phyloP scores from a whole-genome alignment of 192 early-diverging fungal genomes.

The Dispira parvispora region DNA sequence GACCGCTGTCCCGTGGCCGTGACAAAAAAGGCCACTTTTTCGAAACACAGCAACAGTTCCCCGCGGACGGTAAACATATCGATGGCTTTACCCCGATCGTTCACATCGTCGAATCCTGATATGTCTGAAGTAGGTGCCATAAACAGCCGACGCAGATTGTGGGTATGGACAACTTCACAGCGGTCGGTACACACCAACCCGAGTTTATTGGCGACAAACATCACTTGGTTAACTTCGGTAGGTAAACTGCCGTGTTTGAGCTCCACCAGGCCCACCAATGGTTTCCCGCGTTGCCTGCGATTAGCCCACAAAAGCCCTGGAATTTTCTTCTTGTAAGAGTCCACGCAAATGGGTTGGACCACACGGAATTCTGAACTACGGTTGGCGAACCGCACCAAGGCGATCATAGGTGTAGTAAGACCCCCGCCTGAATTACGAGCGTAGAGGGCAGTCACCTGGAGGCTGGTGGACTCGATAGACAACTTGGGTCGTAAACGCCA shows the following conservation, averaged over 20 bases:
- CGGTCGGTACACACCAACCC: background rate
- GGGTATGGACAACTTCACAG: background rate
- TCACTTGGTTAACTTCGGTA: background rate
- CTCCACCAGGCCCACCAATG: background rate
- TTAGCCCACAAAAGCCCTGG: background rate
- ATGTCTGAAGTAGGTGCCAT: background rate
- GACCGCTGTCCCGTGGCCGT: background rate
- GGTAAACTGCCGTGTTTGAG: background rate
- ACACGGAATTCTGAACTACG: background rate
- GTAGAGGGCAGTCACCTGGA: background rate
- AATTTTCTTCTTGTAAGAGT: background rate
- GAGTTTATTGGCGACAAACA: background rate
- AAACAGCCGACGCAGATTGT: background rate
- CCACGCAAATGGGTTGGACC: background rate
- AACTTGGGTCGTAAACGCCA: background rate
- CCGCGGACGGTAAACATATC: background rate
- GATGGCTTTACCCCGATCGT: background rate
- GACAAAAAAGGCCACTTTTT: background rate
- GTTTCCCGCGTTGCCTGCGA: background rate
- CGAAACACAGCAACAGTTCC: constrained; percentile 1
- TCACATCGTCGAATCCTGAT: background rate
- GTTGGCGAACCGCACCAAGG: background rate
- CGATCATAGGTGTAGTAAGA: background rate
- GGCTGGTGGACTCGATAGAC: too few species aligned
- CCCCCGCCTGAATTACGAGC: background rate